phyloP scores from a whole-genome alignment of 2,329 filamentous ascomycete genomes.

The Nannizzia gypsea region DNA sequence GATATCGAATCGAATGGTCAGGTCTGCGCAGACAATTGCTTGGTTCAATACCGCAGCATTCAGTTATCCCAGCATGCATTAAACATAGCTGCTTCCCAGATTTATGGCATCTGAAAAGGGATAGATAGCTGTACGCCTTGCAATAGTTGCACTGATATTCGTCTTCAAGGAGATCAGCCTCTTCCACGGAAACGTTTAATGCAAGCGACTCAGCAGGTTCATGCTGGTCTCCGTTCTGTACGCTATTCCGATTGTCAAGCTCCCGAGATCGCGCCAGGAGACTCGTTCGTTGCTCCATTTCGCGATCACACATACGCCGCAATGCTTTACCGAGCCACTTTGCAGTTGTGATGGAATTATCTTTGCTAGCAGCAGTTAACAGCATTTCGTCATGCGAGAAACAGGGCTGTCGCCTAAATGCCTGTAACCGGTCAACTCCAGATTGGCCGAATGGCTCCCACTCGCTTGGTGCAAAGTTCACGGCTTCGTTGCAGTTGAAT shows the following conservation, averaged over 20 bases:
- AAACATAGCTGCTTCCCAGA: conserved; percentile 75
- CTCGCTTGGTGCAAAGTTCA: conserved; percentile 90
- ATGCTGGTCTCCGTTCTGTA: conserved; percentile 40
- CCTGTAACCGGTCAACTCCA: conserved; percentile 73
- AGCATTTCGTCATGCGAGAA: conserved; percentile 95
- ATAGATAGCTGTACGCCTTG: conserved; percentile 84
- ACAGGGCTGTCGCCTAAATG: conserved; percentile 83
- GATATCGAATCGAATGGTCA: conserved; percentile 64
- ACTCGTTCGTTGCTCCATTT: conserved; percentile 53
- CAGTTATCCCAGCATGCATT: conserved; percentile 63
- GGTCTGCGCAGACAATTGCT: conserved; percentile 55
- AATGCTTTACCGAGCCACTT: conserved; percentile 91
- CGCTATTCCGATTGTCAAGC: conserved; percentile 36
- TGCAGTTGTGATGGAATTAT: conserved; percentile 73
- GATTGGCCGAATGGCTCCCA: conserved; percentile 88
- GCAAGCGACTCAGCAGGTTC: conserved; percentile 36
- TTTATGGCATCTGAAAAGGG: conserved; percentile 73
- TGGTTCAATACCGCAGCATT: conserved; percentile 64
- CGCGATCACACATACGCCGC: conserved; percentile 62
- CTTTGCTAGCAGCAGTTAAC: conserved; percentile 74
- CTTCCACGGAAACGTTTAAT: conserved; percentile 52
- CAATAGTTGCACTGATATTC: conserved; percentile 87
- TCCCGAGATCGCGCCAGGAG: conserved; percentile 58
- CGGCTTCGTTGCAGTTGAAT: conserved; percentile 98
- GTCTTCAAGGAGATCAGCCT: conserved; percentile 72